Evolutionary conservation across 768 basidiomycete genomes (phyloP), one percentile per base, ranked within the genome.

Genomic region (Lactifluus echinatus): DNA sequence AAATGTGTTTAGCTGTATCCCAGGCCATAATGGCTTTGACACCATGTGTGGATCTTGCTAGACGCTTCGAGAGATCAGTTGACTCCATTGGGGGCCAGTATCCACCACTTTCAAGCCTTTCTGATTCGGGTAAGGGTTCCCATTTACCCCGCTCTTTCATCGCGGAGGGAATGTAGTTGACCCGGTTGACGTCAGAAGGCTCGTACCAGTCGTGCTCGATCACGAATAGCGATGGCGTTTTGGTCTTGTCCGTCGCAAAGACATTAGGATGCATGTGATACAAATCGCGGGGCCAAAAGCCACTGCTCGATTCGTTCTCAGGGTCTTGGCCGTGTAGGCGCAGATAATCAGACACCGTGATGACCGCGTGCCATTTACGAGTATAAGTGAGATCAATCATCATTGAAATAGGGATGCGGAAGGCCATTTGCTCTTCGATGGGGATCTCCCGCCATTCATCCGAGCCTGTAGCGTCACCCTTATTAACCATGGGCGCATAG

Each of bases 331-430:
- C 64, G 55, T 78, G 74, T 21, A 77, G 67, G 24, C 70, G 70
- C 56, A 77, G 70, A 54, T 74, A 77, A 42, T 77, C 76, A 11
- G 72, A 66, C 24, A 72, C 65, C 15, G 72, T 72, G 60, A 78
- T 55, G 52, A 77, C 71, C 15, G 72, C 65, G 14, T 76, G 69
- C 2, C 53, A 62, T 37, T 56, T 54, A 34, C 75, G 74, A 15
- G 78, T 69, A 53, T 70, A 70, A 34, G 74, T 71, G 37, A 77
- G 55, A 60, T 78, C 72, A 52, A 77, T 60, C 76, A 77, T 75
- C 55, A 67, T 31, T 45, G 70, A 65, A n/a, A 74, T 68, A 29
- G 69, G 69, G 17, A 75, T 65, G 4, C 69, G 65, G 67, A 72
- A 72, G 12, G 63, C 72, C 68, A 71, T 72, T 49, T 69, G 70